Evolutionary conservation across 2,329 filamentous ascomycete species (phyloP), one percentile per base, ranked within the genome.

Genomic region (Fonsecaea erecta): DNA sequence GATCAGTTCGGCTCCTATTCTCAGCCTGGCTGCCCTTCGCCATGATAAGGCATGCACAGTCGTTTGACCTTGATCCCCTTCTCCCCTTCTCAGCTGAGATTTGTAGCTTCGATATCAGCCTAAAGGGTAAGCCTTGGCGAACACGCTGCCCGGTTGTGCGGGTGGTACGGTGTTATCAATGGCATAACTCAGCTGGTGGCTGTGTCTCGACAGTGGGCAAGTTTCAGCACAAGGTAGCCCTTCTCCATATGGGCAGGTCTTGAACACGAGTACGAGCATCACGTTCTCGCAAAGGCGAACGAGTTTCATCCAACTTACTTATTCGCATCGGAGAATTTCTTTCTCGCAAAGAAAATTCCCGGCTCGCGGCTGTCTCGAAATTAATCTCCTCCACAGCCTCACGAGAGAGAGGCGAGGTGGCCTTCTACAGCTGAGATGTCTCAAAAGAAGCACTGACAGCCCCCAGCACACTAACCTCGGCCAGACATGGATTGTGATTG

Each of bases 401-500:
- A 48, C 14, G 43, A 24, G 18, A 24, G 26, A 26, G 21, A 14
- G 11, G 43, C 43, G 21, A 48, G 43, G 43, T 48, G 43, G 43
- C 26, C 43, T 24, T 32, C 11, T 12, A 32, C 52, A 53, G 52
- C 30, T 53, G 52, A 53, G 52, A 60, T 64, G 62, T 64, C 62
- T 64, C 56, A 59, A 55, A 60, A 43, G 51, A 51, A 48, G 55
- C 28, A 40, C 48, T 32, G 46, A 52, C 37, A 35, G 32, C 5
- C 52, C 48, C 35, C 35, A 28, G 26, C 26, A 18, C 30, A 59
- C 61, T 52, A 48, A 24, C 30, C 51, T 52, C 52, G 52, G 58
- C 57, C 46, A 28, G 32, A 53, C 63, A 61, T 53, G 63, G 53
- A 37, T 64, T 60, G 34, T 60, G 57, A 60, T 60, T 60, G 26